phyloP scores from a whole-genome alignment of 139 green algal species.

The Coelastrella sp. region DNA sequence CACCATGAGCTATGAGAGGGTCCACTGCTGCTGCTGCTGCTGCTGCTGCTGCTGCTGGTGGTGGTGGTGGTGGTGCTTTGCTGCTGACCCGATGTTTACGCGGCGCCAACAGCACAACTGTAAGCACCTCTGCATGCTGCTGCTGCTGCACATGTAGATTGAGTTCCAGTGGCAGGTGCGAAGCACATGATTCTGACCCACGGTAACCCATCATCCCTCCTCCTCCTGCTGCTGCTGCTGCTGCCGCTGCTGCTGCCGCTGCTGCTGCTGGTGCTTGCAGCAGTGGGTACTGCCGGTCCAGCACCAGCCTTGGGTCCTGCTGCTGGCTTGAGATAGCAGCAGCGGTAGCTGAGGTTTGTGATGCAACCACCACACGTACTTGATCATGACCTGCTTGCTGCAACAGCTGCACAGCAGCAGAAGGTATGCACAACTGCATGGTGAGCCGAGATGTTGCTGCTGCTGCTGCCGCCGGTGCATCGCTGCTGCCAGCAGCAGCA shows the following conservation, averaged over 20 bases:
- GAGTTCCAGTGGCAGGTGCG: not conserved
- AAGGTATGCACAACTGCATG: not conserved
- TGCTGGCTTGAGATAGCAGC: not conserved
- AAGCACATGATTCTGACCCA: not conserved
- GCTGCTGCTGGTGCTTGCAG: not conserved
- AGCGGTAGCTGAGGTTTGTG: not conserved
- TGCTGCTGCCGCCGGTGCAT: not conserved
- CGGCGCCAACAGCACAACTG: not conserved
- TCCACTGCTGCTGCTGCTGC: not conserved
- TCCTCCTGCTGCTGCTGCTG: not conserved
- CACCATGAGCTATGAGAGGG: no score
- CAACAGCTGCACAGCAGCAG: constrained; percentile 1
- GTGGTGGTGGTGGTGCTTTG: no score
- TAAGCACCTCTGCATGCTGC: not conserved
- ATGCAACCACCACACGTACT: not conserved
- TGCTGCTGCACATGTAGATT: not conserved
- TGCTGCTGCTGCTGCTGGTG: constrained; percentile 1
- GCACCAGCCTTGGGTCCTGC: not conserved
- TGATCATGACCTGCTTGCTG: not conserved
- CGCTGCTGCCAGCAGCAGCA: not conserved
- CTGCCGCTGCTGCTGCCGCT: not conserved
- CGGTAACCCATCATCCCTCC: not conserved
- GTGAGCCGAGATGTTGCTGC: not conserved
- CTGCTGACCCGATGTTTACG: no score
- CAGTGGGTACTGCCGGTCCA: no score